phyloP scores from a whole-genome alignment of 2,329 filamentous ascomycete species.

The Colletotrichum shisoi region DNA sequence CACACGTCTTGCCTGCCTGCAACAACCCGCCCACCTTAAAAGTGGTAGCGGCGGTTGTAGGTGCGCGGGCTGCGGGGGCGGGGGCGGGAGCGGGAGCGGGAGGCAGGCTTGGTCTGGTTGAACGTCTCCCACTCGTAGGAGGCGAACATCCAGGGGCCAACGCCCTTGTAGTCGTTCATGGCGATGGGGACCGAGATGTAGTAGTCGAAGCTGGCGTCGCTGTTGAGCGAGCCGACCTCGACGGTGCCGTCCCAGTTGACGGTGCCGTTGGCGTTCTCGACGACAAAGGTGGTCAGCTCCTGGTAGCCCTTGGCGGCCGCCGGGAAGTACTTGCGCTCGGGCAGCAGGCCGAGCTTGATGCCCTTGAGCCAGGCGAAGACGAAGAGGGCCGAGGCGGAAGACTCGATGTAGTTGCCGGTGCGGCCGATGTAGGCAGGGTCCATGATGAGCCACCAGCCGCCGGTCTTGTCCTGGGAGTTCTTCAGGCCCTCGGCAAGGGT shows the following conservation, averaged over 20 bases:
- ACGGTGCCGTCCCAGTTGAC: conserved; percentile 62
- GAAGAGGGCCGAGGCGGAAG: conserved; percentile 67
- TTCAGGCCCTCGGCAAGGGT: conserved; percentile 55
- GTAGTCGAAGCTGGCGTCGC: conserved; percentile 58
- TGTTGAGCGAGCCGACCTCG: conserved; percentile 59
- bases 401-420: conserved; percentile 68
- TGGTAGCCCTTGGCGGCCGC: conserved; percentile 48
- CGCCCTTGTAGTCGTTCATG: conserved; percentile 41
- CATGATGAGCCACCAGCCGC: conserved; percentile 68
- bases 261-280: conserved; percentile 57
- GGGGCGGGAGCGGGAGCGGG: conserved; percentile 2
- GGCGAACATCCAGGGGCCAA: conserved; percentile 40
- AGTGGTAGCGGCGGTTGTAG: conserved; percentile 33
- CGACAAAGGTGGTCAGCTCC: conserved; percentile 56
- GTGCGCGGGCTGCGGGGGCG: conserved; percentile 15
- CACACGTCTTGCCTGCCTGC: not conserved
- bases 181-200: conserved; percentile 29
- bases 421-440: conserved; percentile 56
- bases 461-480: conserved; percentile 52
- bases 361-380: conserved; percentile 57
- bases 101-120: conserved; percentile 28
- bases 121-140: conserved; percentile 42
- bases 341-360: conserved; percentile 44
- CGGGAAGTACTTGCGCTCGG: conserved; percentile 51
- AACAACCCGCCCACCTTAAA: not conserved